Evolutionary conservation across 768 basidiomycete genomes (phyloP).

Genomic region (Gelatoporia subvermispora): DNA sequence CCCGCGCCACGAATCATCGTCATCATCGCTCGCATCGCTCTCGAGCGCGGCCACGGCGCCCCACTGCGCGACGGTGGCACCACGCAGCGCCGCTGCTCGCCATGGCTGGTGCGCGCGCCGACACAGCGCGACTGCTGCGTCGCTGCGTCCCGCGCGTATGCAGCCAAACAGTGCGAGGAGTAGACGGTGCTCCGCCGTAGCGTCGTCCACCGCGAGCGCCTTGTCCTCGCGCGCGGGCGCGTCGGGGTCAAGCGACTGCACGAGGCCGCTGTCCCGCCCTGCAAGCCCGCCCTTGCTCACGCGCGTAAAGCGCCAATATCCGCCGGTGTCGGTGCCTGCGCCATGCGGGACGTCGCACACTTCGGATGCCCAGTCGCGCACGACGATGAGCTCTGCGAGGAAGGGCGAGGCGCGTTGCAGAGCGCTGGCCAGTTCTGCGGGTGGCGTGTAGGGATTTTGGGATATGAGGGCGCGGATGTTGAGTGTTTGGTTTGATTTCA

Average conservation of each 20-base stretch:
- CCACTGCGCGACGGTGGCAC: constrained; percentile 77
- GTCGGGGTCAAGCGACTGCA: constrained; percentile 81
- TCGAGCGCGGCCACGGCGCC: constrained; percentile 33
- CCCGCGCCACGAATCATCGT: constrained; percentile 57
- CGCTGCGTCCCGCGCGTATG: constrained; percentile 79
- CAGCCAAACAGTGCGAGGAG: constrained; percentile 75
- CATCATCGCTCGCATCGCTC: constrained; percentile 43
- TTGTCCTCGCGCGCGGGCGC: constrained; percentile 43
- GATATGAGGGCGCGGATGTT: constrained; percentile 52
- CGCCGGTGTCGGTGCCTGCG: constrained; percentile 47
- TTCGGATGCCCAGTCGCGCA: constrained; percentile 87
- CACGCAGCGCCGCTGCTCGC: constrained; percentile 87
- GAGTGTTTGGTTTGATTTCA: constrained; percentile 41
- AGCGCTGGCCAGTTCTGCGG: constrained; percentile 67
- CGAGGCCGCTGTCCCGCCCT: constrained; percentile 52
- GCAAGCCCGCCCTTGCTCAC: constrained; percentile 43
- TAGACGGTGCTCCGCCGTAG: constrained; percentile 70
- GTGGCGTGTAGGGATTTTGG: constrained; percentile 80
- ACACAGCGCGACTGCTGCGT: constrained; percentile 80
- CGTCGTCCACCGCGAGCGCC: constrained; percentile 70
- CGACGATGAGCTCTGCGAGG: constrained; percentile 71
- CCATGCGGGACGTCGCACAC: constrained; percentile 71
- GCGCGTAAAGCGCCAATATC: constrained; percentile 79
- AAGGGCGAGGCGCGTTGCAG: constrained; percentile 64
- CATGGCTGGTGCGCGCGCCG: constrained; percentile 83